These are phyloP conservation scores for Torulaspora gathmanii DNA, from an alignment of 805 yeast genomes.

Conservation along the genomic window DNA sequence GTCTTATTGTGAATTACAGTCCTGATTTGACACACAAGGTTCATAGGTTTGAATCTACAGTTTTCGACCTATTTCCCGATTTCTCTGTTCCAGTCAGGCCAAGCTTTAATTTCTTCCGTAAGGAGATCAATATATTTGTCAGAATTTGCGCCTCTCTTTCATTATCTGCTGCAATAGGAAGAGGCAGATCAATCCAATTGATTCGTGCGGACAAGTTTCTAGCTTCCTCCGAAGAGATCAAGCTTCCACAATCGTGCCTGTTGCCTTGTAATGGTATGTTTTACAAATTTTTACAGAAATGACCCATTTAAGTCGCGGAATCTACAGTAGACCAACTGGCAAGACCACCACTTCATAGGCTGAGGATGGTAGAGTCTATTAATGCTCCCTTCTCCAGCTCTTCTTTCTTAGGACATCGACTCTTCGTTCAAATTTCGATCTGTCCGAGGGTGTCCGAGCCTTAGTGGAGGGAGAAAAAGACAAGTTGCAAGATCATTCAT, in stretches of 20 bases:
- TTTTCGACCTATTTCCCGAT: background rate
- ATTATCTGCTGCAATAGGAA: background rate
- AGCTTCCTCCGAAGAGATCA: slow-evolving; percentile 1
- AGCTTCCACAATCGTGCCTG: background rate
- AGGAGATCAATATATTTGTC: background rate
- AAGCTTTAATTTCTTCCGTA: background rate
- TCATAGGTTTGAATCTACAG: too few species aligned
- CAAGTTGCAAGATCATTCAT: slow-evolving; percentile 4
- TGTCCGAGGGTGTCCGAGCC: slow-evolving; percentile 11
- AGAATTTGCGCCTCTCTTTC: background rate
- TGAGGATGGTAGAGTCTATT: background rate
- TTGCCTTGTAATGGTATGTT: slow-evolving; percentile 2
- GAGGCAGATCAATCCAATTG: background rate
- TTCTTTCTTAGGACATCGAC: background rate
- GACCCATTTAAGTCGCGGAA: background rate
- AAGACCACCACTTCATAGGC: too few species aligned
- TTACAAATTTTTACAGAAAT: background rate
- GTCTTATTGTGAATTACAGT: background rate
- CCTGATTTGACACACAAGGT: background rate
- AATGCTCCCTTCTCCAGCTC: background rate
- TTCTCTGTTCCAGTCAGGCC: background rate
- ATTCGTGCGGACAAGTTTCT: background rate
- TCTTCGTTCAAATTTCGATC: slow-evolving; percentile 5
- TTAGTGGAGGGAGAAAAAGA: slow-evolving; percentile 4
- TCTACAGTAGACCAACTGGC: background rate